These are phyloP conservation scores for Gynochthodes officinalis DNA, from an alignment of 257 asterid genomes.

Conservation along the genomic window DNA sequence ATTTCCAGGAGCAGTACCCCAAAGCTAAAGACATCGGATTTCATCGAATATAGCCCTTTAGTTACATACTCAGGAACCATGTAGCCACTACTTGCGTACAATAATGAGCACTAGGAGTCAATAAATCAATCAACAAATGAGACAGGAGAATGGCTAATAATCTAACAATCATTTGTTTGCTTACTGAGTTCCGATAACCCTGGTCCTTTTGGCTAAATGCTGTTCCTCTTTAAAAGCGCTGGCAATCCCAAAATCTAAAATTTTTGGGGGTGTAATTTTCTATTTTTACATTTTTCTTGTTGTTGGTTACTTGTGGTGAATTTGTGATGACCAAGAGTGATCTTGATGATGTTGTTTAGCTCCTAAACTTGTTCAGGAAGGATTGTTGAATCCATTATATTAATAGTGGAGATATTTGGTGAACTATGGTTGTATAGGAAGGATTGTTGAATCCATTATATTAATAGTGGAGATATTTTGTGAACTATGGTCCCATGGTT, in stretches of 20 bases:
- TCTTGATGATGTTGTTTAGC: no score
- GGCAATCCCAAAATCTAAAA: slow-evolving; percentile 36
- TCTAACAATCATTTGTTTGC: neutral
- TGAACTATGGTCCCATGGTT: no score
- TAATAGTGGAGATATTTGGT: no score
- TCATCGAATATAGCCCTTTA: slow-evolving; percentile 31
- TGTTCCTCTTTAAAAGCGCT: slow-evolving; percentile 15
- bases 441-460: no score
- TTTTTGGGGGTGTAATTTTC: no score
- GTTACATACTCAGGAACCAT: slow-evolving; percentile 45
- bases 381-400: no score
- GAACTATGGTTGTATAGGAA: no score
- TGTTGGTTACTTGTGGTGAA: slow-evolving; percentile 39
- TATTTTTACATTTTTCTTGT: slow-evolving; percentile 24
- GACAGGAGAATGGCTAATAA: neutral
- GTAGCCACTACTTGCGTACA: slow-evolving; percentile 32
- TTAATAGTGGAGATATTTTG: no score
- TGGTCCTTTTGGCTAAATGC: slow-evolving; percentile 7
- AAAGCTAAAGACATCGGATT: slow-evolving; percentile 47
- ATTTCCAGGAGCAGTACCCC: slow-evolving; percentile 41
- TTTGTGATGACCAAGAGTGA: no score
- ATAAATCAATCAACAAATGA: neutral
- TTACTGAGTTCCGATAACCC: slow-evolving; percentile 23
- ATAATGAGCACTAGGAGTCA: neutral
- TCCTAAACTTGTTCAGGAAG: no score